A percentile compares a stretch with the other conserved stretches of the same genome.
Evolutionary conservation across 73 alveolate species (phyloP).

Genomic region (Vitrella brassicaformis): DNA sequence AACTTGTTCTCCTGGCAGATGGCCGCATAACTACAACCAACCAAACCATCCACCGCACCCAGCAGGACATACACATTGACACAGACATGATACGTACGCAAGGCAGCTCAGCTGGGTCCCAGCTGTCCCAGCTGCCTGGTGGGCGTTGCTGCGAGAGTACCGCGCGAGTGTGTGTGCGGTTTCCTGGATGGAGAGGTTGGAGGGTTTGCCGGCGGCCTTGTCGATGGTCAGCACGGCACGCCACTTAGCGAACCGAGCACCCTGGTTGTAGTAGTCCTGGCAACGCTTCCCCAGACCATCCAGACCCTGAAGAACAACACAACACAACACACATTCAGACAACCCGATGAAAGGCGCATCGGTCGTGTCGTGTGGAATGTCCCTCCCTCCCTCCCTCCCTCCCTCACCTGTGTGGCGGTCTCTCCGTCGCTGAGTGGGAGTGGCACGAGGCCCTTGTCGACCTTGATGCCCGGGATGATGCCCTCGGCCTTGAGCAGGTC

Average conservation of each 20-base stretch:
- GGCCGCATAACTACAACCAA: no score
- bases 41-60: no score
- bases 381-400: no score
- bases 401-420: constrained; percentile 68
- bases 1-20: constrained; percentile 83
- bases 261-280: constrained; percentile 65
- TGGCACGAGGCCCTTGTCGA: constrained; percentile 75
- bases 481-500: constrained; percentile 64
- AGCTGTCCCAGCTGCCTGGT: no score
- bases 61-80: no score
- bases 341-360: constrained; percentile 17
- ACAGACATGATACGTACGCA: no score
- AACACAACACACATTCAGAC: constrained; percentile 17
- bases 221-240: constrained; percentile 80
- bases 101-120: no score
- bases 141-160: no score
- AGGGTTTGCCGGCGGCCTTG: constrained; percentile 58
- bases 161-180: constrained; percentile 93
- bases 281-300: constrained; percentile 72
- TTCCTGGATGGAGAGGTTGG: constrained; percentile 71
- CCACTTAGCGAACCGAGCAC: constrained; percentile 96
- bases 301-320: constrained; percentile 1
- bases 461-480: constrained; percentile 90
- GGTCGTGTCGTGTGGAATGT: no score
- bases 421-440: constrained; percentile 76